Evolutionary conservation across 169 alveolate genomes (phyloP), one percentile per base, ranked within the genome.

Genomic region (Plasmodium falciparum): DNA sequence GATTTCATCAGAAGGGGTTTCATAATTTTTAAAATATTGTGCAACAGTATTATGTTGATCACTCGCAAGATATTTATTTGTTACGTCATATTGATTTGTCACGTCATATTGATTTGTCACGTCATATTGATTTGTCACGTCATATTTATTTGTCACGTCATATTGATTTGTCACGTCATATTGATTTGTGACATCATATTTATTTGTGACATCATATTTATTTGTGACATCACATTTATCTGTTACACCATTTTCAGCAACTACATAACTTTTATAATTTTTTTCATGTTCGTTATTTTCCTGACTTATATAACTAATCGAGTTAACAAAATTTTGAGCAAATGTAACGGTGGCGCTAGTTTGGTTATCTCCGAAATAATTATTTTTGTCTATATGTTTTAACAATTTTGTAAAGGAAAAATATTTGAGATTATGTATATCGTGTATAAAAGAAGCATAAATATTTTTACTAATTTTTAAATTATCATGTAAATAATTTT

Each of bases 361-460:
- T 0, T 76, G 63, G 15, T 61, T 71, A 7, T 83, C 74, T 54
- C 71, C 91, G 9, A 71, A 15, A 63, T 83, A 83, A 52, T 83
- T 83, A 39, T 62, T 83, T 20, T 54, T 63, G 47, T 83, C 86
- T 26, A 83, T 83, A 43, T 85, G 69, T 3, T 47, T 62, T 12
- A 83, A 24, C 58, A 83, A 15, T 3, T 47, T 59, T 15, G 62
- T 54, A 24, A 83, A 83, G 6, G 91, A 83, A 45, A 83, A 83
- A 0, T 56, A 47, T 73, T 83, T 83, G 63, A 83, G 13, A 83
- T 83, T 61, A 0, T 49, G 13, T 15, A 43, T 62, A 45, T 70
- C 73, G 33, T 83, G 91, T 56, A 83, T 83, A 26, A 69, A 83
- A 24, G 91, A 43, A 50, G 74, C 61, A 50, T 83, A 83, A 1